Conservation (phyloP, 148 eudicot genomes). For the Rhododendron molle region DNA sequence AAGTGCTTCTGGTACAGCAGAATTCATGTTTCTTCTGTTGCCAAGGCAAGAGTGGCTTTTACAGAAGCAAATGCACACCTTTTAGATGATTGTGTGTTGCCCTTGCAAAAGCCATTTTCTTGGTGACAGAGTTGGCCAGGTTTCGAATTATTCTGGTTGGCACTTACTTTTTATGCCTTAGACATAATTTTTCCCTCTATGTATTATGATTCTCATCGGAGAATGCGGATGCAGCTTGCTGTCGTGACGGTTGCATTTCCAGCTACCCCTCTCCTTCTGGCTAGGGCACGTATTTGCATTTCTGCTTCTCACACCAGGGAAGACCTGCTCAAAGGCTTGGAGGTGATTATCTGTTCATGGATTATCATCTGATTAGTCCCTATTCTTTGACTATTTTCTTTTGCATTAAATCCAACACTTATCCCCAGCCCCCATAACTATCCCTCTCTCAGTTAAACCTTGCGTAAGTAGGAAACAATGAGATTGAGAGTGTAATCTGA, state of each 20-base stretch:
- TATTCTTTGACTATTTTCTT: not conserved
- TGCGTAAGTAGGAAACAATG: not conserved
- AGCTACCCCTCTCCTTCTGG: slow-evolving; percentile 82
- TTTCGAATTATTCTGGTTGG: slow-evolving; percentile 75
- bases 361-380: slow-evolving; percentile 12
- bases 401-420: not conserved
- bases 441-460: not conserved
- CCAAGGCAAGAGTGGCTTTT: slow-evolving; percentile 3
- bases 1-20: slow-evolving; percentile 1
- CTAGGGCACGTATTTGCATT: slow-evolving; percentile 84
- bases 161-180: slow-evolving; percentile 76
- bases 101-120: not conserved
- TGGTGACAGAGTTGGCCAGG: not conserved
- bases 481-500: not conserved
- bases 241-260: slow-evolving; percentile 94
- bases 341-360: slow-evolving; percentile 39
- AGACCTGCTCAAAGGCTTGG: slow-evolving; percentile 68
- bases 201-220: not conserved
- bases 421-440: not conserved
- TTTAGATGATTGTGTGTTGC: slow-evolving; percentile 3
- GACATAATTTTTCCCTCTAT: slow-evolving; percentile 73
- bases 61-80: not conserved
- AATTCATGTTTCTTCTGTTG: not conserved
- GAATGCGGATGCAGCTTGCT: slow-evolving; percentile 51
- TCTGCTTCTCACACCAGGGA: slow-evolving; percentile 90